phyloP scores from a whole-genome alignment of 2,329 filamentous ascomycete species.

The Fonsecaea multimorphosa region DNA sequence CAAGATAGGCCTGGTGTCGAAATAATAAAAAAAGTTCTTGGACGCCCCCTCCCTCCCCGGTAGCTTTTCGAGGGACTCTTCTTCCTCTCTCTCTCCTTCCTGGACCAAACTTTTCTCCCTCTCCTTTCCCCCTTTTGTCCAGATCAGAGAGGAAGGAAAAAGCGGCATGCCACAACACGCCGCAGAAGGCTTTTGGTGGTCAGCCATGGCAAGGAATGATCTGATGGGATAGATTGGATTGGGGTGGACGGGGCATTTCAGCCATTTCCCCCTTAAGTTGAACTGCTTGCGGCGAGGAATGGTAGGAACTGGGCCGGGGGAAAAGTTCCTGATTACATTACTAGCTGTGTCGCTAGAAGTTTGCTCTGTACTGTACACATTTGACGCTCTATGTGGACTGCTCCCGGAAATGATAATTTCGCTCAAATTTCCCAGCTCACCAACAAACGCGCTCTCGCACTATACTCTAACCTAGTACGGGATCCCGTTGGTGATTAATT shows the following conservation, averaged over 20 bases:
- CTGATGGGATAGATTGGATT: not conserved
- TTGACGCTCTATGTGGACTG: not conserved
- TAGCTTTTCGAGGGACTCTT: not conserved
- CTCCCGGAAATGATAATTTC: constrained; percentile 1
- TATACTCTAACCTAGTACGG: constrained; percentile 77
- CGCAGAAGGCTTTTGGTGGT: no score
- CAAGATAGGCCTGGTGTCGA: constrained; percentile 35
- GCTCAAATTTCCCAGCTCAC: not conserved
- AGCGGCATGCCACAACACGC: no score
- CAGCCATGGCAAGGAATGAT: not conserved
- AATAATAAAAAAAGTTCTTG: constrained; percentile 4
- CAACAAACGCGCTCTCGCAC: not conserved
- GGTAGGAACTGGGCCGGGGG: not conserved
- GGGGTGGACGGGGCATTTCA: not conserved
- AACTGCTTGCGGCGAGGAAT: not conserved
- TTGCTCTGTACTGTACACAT: constrained; percentile 19
- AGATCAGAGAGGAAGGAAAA: no score
- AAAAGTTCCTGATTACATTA: not conserved
- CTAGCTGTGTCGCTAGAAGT: not conserved
- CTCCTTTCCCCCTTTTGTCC: no score
- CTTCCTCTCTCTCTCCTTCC: no score
- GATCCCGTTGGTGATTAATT: constrained; percentile 95
- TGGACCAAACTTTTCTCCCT: no score
- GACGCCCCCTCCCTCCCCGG: not conserved
- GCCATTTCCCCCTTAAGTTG: not conserved